A percentile compares a stretch with the other conserved stretches of the same genome.
Evolutionary conservation across 768 basidiomycete genomes (phyloP).

Genomic region (Tylopilus rubrobrunneus): DNA sequence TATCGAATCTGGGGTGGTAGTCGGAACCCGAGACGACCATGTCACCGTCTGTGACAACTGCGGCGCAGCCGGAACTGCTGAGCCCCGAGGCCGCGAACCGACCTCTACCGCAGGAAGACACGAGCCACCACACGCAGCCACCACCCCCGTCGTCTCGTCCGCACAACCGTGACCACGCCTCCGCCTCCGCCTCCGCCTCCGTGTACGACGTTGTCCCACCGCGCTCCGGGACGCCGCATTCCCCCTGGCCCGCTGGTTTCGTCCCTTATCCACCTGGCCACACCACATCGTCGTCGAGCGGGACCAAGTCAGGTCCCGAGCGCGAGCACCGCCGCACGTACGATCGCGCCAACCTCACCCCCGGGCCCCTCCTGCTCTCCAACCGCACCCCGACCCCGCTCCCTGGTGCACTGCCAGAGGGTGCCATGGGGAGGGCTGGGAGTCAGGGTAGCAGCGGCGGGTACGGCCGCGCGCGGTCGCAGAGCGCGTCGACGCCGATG

Average conservation of each 20-base stretch:
- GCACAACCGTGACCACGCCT: not conserved
- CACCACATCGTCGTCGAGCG: not conserved
- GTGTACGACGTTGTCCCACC: not conserved
- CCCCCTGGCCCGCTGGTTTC: conserved; percentile 19
- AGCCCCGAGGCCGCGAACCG: conserved; percentile 40
- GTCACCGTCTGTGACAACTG: conserved; percentile 27
- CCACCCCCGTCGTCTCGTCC: not conserved
- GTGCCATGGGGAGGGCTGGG: not conserved
- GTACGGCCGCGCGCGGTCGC: conserved; percentile 10
- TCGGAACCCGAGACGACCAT: conserved; percentile 37
- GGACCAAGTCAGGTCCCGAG: not conserved
- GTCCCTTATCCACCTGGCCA: conserved; percentile 8
- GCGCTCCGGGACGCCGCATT: conserved; percentile 12
- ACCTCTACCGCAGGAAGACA: conserved; percentile 21
- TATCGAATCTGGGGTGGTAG: conserved; percentile 18
- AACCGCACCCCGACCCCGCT: not conserved
- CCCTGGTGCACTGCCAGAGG: not conserved
- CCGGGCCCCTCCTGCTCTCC: not conserved
- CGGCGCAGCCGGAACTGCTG: conserved; percentile 39
- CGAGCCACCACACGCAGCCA: not conserved
- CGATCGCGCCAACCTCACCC: not conserved
- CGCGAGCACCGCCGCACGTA: conserved; percentile 3
- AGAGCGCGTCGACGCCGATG: conserved; percentile 11
- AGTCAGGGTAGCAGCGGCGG: not conserved
- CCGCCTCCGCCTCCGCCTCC: not conserved